Evolutionary conservation across 2,329 filamentous ascomycete species (phyloP), one percentile per base, ranked within the genome.

Genomic region (Neofusicoccum parvum): DNA sequence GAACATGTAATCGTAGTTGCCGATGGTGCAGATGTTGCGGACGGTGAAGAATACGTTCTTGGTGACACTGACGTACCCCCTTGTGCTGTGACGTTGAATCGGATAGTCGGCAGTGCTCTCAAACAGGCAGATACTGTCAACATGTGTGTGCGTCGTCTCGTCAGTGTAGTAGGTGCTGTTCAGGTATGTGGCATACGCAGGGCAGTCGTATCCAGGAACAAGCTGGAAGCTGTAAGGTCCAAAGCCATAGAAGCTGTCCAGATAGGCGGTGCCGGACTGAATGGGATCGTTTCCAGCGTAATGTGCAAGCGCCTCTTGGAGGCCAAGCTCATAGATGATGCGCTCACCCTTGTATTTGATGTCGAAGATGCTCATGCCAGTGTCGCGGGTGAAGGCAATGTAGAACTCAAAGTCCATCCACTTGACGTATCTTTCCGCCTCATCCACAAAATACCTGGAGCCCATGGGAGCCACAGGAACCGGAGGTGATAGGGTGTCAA

Each of bases 321-420:
- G 73, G 2, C 81, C 80, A 1, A 88, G 75, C 67, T 87, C 85
- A 65, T 87, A 87, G 11, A 87, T 74, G 6, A 88, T 72, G 6
- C 83, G 76, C 66, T 85, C 78, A n/a, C 82, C 83, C 69, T 85
- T 84, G 76, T 82, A 86, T 17, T 77, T 74, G 50, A 88, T 81
- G 66, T 87, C 80, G 69, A 81, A 82, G 0, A 87, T 74, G 0
- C 78, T 70, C 43, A 87, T 75, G 0, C 84, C 85, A 0, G 78
- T 78, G 65, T 85, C 83, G 9, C 79, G 75, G 1, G 76, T 79
- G 58, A 84, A 83, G 3, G 76, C 77, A n/a, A 86, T 74, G 69
- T 82, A 87, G 69, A 87, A 85, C 63, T 71, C 76, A 68, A 80
- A 85, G 64, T 80, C 82, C 82, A 85, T 83, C 82, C 81, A 85